Conservation (phyloP, 306 rosid genomes). For the Citrullus mucosospermus region DNA sequence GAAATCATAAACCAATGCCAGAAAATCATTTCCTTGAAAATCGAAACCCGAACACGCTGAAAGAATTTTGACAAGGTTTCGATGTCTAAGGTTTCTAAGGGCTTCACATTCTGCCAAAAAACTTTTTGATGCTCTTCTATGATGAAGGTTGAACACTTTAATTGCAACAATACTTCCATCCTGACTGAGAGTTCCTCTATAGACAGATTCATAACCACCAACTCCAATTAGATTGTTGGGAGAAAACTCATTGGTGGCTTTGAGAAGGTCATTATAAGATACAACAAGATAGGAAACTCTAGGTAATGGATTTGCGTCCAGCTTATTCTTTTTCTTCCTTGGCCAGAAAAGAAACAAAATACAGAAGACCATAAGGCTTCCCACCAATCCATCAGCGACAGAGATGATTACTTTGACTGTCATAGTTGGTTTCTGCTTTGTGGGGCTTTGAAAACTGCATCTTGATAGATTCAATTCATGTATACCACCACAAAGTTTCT, state of each 20-base stretch:
- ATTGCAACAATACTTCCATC: constrained; percentile 9
- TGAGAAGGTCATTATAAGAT: constrained; percentile 15
- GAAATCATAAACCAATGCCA: constrained; percentile 56
- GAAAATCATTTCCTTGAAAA: constrained; percentile 33
- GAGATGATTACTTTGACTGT: background rate
- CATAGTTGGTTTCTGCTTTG: background rate
- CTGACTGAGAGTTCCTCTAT: constrained; percentile 9
- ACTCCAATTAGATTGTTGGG: constrained; percentile 14
- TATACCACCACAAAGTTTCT: constrained; percentile 12
- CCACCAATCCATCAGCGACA: constrained; percentile 5
- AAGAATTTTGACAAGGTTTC: constrained; percentile 12
- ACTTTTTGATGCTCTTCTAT: constrained; percentile 3
- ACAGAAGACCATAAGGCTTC: background rate
- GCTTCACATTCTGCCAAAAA: constrained; percentile 19
- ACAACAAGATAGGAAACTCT: constrained; percentile 7
- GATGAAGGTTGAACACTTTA: constrained; percentile 14
- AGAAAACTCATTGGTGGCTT: constrained; percentile 22
- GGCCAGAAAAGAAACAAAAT: background rate
- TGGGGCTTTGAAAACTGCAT: background rate
- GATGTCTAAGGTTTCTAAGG: constrained; percentile 7
- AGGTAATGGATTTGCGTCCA: background rate
- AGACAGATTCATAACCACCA: constrained; percentile 21
- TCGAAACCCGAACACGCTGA: constrained; percentile 8
- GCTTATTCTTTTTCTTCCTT: background rate
- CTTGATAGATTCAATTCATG: constrained; percentile 1